A percentile compares a stretch with the other conserved stretches of the same genome.
Conservation (phyloP, 176 grass and related monocot species). For the Puccinellia tenuiflora region DNA sequence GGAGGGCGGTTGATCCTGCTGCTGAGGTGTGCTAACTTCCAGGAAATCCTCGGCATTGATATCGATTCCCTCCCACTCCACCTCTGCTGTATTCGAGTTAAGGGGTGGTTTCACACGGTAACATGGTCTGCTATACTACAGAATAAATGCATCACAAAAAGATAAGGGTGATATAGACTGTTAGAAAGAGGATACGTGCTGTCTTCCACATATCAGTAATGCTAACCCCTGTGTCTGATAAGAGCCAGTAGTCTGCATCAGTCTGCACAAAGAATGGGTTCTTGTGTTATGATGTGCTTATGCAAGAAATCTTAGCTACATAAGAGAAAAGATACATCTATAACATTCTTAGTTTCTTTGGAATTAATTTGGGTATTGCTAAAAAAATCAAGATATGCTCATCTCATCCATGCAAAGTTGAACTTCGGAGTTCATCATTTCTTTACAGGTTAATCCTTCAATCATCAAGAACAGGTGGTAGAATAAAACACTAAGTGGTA, state of each 20-base stretch:
- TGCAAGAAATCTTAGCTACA: not conserved
- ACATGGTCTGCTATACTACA: not conserved
- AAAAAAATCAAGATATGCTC: not conserved
- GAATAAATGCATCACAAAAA: not conserved
- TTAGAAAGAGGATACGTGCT: slow-evolving; percentile 70
- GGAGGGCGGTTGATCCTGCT: slow-evolving; percentile 28
- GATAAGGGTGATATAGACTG: not conserved
- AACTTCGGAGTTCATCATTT: not conserved
- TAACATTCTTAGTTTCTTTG: not conserved
- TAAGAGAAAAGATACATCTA: slow-evolving; percentile 12
- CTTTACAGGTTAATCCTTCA: not conserved
- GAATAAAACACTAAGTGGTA: not conserved
- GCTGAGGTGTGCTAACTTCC: slow-evolving; percentile 41
- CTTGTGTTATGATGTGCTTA: not conserved
- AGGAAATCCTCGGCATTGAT: slow-evolving; percentile 49
- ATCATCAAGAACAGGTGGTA: not conserved
- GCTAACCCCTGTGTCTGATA: slow-evolving; percentile 74
- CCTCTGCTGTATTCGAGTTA: slow-evolving; percentile 42
- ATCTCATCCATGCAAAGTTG: not conserved
- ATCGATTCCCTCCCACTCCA: slow-evolving; percentile 45
- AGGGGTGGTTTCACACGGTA: slow-evolving; percentile 27
- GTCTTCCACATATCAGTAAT: slow-evolving; percentile 89
- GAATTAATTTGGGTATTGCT: not conserved
- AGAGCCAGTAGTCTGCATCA: slow-evolving; percentile 84
- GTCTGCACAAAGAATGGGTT: slow-evolving; percentile 44